These are phyloP conservation scores for Neurospora sp. DNA, from an alignment of 495 filamentous ascomycete genomes.

Conservation along the genomic window DNA sequence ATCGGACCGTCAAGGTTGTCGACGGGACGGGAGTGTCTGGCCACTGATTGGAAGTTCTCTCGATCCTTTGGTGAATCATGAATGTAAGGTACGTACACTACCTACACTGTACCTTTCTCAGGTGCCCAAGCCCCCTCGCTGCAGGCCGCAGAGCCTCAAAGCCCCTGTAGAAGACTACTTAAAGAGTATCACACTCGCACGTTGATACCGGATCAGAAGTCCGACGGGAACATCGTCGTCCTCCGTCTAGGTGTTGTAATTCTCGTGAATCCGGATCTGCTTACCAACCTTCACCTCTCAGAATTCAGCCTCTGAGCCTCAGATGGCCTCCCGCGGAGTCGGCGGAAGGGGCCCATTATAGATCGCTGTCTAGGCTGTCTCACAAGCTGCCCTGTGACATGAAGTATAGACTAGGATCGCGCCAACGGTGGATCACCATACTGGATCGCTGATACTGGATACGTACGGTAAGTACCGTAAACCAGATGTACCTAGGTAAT, in stretches of 20 bases:
- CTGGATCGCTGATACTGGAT: not conserved
- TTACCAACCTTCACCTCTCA: not conserved
- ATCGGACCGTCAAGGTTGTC: not conserved
- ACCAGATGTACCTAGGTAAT: not conserved
- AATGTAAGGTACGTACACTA: not conserved
- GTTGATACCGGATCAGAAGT: not conserved
- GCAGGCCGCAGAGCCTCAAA: not conserved
- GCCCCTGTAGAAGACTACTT: not conserved
- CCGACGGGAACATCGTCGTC: not conserved
- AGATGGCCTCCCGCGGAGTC: not conserved
- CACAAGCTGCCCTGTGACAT: not conserved
- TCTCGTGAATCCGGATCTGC: not conserved
- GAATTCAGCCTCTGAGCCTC: not conserved
- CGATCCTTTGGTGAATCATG: too few relatives aligned
- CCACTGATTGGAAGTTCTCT: not conserved
- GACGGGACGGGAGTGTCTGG: not conserved
- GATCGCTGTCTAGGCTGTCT: not conserved
- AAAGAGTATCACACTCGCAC: not conserved
- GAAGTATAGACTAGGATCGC: not conserved
- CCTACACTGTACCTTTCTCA: not conserved
- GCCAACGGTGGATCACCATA: not conserved
- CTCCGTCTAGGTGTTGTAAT: not conserved
- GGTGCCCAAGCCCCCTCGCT: not conserved
- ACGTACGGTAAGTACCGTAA: not conserved
- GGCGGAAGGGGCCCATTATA: not conserved